These are phyloP conservation scores for Metarhizium rileyi DNA, from an alignment of 2,329 filamentous ascomycete genomes.

Conservation along the genomic window DNA sequence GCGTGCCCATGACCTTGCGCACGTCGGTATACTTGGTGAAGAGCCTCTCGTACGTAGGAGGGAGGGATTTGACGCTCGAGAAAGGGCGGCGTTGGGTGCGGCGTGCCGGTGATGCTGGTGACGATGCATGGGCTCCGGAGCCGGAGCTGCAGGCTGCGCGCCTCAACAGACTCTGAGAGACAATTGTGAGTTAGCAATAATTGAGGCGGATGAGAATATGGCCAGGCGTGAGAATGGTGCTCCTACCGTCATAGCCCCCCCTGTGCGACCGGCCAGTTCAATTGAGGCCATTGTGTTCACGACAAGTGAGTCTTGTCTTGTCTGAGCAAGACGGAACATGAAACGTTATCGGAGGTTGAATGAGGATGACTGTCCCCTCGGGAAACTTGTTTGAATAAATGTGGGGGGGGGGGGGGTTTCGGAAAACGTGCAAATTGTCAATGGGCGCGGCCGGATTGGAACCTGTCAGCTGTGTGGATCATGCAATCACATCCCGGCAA, in stretches of 20 bases:
- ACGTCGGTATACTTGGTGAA: conserved; percentile 69
- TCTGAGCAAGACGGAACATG: not conserved
- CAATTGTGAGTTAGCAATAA: not conserved
- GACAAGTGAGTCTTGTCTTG: conserved; percentile 1
- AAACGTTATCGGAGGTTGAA: not conserved
- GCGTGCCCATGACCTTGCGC: conserved; percentile 56
- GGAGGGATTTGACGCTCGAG: conserved; percentile 33
- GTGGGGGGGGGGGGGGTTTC: conserved; percentile 5
- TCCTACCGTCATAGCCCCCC: conserved; percentile 36
- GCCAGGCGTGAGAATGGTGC: not conserved
- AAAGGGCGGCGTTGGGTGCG: conserved; percentile 21
- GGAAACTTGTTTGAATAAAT: not conserved
- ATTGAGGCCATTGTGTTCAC: conserved; percentile 37
- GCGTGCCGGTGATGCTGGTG: conserved; percentile 5
- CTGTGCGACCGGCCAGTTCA: conserved; percentile 38
- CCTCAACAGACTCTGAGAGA: conserved; percentile 27
- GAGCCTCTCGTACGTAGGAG: conserved; percentile 74
- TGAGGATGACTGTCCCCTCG: not conserved
- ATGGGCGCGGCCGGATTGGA: conserved; percentile 27
- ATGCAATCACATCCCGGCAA: conserved; percentile 1
- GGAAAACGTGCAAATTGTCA: conserved; percentile 18
- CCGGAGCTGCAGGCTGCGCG: conserved; percentile 19
- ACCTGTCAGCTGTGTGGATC: conserved; percentile 5
- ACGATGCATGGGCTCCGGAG: conserved; percentile 9
- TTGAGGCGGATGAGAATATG: not conserved